These are phyloP conservation scores for Phlebopus sp. DNA, from an alignment of 1,284 basidiomycete species.

Conservation along the genomic window DNA sequence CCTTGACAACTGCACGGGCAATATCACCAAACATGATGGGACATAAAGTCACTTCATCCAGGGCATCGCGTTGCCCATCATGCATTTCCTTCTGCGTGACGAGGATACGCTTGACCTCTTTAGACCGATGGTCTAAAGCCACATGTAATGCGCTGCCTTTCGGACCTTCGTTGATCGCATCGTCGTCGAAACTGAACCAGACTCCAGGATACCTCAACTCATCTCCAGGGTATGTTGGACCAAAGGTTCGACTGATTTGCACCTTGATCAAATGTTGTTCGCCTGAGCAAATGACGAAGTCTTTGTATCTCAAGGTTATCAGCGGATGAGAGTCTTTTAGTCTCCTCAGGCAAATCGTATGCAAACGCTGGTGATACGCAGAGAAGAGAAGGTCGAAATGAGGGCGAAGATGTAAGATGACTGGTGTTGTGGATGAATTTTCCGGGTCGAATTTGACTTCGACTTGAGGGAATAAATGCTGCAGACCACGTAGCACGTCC, in stretches of 20 bases:
- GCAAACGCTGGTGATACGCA: slow-evolving; percentile 69
- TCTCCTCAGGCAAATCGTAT: slow-evolving; percentile 69
- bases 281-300: slow-evolving; percentile 55
- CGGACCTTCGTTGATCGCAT: slow-evolving; percentile 50
- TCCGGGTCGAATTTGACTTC: slow-evolving; percentile 84
- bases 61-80: slow-evolving; percentile 55
- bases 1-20: slow-evolving; percentile 64
- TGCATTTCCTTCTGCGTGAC: slow-evolving; percentile 63
- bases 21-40: slow-evolving; percentile 69
- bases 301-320: slow-evolving; percentile 69
- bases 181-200: slow-evolving; percentile 77
- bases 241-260: slow-evolving; percentile 71
- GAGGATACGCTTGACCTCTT: slow-evolving; percentile 75
- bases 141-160: slow-evolving; percentile 39
- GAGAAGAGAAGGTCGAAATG: slow-evolving; percentile 81
- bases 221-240: slow-evolving; percentile 81
- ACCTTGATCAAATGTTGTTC: slow-evolving; percentile 62
- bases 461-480: slow-evolving; percentile 73
- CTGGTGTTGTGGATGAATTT: slow-evolving; percentile 65
- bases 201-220: slow-evolving; percentile 80
- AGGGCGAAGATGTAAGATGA: slow-evolving; percentile 75
- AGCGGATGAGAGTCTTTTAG: slow-evolving; percentile 63
- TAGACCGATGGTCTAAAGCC: slow-evolving; percentile 52
- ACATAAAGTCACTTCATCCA: slow-evolving; percentile 66
- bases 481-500: slow-evolving; percentile 61